Conservation (phyloP, 2,329 filamentous ascomycete species). For the Monilinia vaccinii-corymbosi region DNA sequence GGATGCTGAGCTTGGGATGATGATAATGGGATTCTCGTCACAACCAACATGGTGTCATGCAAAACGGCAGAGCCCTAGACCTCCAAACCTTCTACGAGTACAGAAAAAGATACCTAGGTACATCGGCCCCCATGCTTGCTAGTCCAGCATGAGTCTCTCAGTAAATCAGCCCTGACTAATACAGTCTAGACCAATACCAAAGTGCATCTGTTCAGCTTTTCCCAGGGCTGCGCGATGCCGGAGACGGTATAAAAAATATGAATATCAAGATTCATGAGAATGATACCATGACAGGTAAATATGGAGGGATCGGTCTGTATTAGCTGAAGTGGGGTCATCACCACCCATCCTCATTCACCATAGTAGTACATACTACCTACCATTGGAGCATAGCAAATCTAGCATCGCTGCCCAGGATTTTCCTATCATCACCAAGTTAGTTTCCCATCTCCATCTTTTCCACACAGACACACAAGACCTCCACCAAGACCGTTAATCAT, state of each 20-base stretch:
- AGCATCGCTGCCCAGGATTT: not conserved
- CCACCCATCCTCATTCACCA: not conserved
- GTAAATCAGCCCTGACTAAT: slow-evolving; percentile 2
- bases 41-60: not conserved
- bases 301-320: not conserved
- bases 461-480: not conserved
- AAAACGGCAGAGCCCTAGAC: not conserved
- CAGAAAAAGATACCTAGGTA: not conserved
- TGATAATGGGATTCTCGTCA: not conserved
- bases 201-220: not conserved
- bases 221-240: not conserved
- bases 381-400: too few species aligned
- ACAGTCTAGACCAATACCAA: not conserved
- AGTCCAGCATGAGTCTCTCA: not conserved
- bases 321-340: not conserved
- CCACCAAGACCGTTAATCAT: too few species aligned
- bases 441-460: not conserved
- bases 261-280: not conserved
- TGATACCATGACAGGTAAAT: not conserved
- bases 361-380: too few species aligned
- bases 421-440: not conserved
- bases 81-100: not conserved
- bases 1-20: not conserved
- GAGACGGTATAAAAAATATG: not conserved
- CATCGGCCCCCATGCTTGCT: not conserved